These are phyloP conservation scores for Schizothecium vesticola DNA, from an alignment of 495 filamentous ascomycete genomes.

Conservation along the genomic window DNA sequence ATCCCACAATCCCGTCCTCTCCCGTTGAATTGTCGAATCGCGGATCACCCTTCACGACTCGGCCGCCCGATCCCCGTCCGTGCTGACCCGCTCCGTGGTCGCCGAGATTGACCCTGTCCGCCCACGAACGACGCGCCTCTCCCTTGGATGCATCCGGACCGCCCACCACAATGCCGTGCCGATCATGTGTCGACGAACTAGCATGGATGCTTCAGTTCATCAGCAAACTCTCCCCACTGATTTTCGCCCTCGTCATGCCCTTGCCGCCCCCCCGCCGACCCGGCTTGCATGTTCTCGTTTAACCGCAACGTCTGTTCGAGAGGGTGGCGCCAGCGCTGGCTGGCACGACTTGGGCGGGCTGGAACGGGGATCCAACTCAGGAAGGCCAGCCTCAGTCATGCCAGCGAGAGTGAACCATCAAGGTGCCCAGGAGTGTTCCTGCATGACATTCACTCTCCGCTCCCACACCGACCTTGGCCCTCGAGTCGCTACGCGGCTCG, in stretches of 20 bases:
- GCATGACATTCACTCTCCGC: background rate
- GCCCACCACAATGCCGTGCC: background rate
- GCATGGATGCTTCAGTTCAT: background rate
- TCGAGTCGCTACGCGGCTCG: background rate
- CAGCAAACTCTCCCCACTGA: background rate
- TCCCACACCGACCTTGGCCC: background rate
- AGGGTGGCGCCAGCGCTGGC: background rate
- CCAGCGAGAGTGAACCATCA: background rate
- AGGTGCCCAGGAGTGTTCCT: background rate
- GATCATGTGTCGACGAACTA: background rate
- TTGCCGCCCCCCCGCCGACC: constrained; percentile 5
- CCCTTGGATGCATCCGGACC: background rate
- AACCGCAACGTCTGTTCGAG: background rate
- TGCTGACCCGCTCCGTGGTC: constrained; percentile 13
- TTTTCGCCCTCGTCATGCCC: background rate
- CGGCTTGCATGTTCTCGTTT: background rate
- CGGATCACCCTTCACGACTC: constrained; percentile 21
- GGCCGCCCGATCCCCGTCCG: constrained; percentile 15
- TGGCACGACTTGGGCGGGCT: background rate
- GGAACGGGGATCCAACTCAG: background rate
- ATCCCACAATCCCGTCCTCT: constrained; percentile 11
- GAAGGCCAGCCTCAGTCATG: background rate
- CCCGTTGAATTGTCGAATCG: constrained; percentile 19
- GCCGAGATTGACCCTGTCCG: constrained; percentile 15
- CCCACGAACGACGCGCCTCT: constrained; percentile 1